Conservation (phyloP, 1,284 basidiomycete species). For the Apiotrichum laibachii region DNA sequence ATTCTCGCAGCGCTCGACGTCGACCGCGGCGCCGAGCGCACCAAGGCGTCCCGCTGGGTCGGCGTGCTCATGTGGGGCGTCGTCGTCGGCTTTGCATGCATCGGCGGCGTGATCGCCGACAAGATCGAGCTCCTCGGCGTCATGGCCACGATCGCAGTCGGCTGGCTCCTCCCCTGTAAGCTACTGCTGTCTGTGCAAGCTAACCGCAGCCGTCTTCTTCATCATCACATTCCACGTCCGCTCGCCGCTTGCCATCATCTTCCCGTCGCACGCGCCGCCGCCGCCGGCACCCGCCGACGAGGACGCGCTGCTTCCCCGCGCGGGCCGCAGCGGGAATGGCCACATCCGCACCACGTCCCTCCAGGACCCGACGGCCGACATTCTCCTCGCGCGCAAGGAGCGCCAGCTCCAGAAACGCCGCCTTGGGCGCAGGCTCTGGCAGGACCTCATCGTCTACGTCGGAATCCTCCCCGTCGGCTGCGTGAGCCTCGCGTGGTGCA, state of each 20-base stretch:
- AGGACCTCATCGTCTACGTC: constrained; percentile 52
- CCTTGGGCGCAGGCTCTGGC: constrained; percentile 50
- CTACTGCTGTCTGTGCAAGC: background rate
- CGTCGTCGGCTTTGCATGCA: constrained; percentile 35
- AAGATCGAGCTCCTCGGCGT: constrained; percentile 48
- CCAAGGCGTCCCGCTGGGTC: constrained; percentile 43
- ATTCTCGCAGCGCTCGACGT: constrained; percentile 39
- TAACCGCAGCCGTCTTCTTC: constrained; percentile 49
- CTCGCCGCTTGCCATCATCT: constrained; percentile 51
- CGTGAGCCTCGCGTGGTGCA: constrained; percentile 42
- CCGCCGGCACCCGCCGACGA: constrained; percentile 7
- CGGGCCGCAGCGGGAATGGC: background rate
- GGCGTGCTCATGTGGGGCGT: constrained; percentile 44
- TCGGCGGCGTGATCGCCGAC: constrained; percentile 44
- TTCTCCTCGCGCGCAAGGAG: constrained; percentile 51
- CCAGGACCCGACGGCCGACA: constrained; percentile 43
- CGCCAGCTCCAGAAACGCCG: constrained; percentile 51
- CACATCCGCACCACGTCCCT: constrained; percentile 35
- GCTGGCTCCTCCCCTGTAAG: constrained; percentile 52
- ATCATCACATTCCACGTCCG: constrained; percentile 53
- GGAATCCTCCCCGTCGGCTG: constrained; percentile 49
- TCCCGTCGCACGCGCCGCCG: constrained; percentile 27
- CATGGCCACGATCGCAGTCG: constrained; percentile 42
- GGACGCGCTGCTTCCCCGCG: background rate
- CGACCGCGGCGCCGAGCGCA: constrained; percentile 38